These are phyloP conservation scores for Diaporthe nobilis DNA, from an alignment of 2,329 filamentous ascomycete genomes.

Conservation along the genomic window DNA sequence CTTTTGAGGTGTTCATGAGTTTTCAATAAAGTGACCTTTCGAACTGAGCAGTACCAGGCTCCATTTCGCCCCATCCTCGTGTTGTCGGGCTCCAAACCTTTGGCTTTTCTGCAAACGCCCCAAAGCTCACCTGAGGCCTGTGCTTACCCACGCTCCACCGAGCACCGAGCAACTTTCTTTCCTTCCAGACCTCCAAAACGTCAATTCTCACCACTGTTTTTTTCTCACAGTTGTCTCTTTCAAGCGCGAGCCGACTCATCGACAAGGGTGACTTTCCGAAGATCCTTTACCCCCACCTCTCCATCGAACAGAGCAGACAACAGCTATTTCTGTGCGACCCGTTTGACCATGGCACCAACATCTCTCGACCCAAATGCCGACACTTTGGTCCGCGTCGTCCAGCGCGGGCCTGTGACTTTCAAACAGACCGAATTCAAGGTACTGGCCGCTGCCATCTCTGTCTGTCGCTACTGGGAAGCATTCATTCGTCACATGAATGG, in stretches of 20 bases:
- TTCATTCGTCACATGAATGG: background rate
- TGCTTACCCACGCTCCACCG: background rate
- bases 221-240: too few species aligned
- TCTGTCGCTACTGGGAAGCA: background rate
- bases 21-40: too few species aligned
- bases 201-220: too few species aligned
- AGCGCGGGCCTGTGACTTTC: background rate
- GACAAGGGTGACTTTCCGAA: background rate
- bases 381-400: background rate
- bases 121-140: background rate
- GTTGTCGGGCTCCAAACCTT: background rate
- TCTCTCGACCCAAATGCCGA: background rate
- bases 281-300: background rate
- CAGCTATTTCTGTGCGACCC: background rate
- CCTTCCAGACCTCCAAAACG: background rate
- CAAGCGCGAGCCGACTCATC: background rate
- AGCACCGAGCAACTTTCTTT: background rate
- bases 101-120: background rate
- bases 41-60: too few species aligned
- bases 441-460: background rate
- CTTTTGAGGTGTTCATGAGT: background rate
- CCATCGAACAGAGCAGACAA: background rate
- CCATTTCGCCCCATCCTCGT: background rate
- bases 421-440: background rate
- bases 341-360: background rate